Evolutionary conservation across 352 stramenopile species (phyloP), one percentile per base, ranked within the genome.

Genomic region (Globisporangium iwayamae): DNA sequence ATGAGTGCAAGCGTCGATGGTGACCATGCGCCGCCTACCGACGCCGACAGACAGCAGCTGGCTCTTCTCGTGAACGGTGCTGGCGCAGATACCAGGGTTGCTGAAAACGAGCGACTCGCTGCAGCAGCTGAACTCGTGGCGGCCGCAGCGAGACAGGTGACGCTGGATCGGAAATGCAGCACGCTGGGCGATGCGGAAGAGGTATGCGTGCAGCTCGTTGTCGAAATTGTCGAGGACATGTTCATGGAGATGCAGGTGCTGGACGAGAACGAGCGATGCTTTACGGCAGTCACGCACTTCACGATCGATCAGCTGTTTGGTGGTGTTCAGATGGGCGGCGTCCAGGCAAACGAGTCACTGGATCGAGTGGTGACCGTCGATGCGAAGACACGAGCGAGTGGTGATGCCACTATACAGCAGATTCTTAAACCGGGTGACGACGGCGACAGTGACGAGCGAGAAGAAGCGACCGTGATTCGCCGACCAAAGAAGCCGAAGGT

Each of bases 171-270:
- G 1, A 51, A 28, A 18, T 68, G 64, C 25, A 3, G 20, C 9
- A 43, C 62, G 4, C 30, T 84, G 25, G 72, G 64, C 8, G 74
- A 81, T 20, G 70, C 75, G 0, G 78, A 87, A 52, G 72, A 81
- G 5, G 63, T 69, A 1, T 72, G 66, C 18, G 63, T 73, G 13
- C 72, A 67, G 43, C 38, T 83, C 5, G 4, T 81, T 14, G 54
- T 71, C 9, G 78, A 81, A 32, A 47, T 79, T 6, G 38, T 83
- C 13, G 59, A 70, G 22, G 72, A 69, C n/a, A 75, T 87, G 34
- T 87, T 87, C 16, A 30, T 72, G 28, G 69, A 83, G 45, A 81
- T 85, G 73, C 69, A 75, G 45, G 70, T 80, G 22, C 58, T 60
- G 7, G 51, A 70, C 3, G 67, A 83, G 41, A 87, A 75, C 58